phyloP scores from a whole-genome alignment of 352 stramenopile genomes.

The Globisporangium middletonii region DNA sequence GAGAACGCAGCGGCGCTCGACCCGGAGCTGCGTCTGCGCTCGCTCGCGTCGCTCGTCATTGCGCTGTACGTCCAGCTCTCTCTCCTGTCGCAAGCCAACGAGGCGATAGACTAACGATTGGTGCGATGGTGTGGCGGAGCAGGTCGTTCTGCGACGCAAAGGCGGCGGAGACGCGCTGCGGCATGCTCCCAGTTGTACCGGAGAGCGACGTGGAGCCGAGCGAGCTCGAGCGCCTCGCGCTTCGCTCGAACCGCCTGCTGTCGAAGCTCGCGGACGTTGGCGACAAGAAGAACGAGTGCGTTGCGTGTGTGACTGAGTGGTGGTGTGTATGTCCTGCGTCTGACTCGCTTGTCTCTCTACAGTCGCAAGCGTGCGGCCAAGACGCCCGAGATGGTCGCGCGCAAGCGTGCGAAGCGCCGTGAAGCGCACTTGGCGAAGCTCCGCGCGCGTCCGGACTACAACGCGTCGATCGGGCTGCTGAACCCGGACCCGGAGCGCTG shows the following conservation, averaged over 20 bases:
- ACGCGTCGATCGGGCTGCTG: constrained; percentile 67
- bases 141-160: constrained; percentile 75
- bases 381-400: constrained; percentile 60
- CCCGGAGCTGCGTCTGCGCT: constrained; percentile 65
- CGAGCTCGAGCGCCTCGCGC: constrained; percentile 58
- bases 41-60: constrained; percentile 67
- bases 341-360: neutral
- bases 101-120: neutral
- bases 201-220: constrained; percentile 51
- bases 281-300: constrained; percentile 82
- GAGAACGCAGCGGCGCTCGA: constrained; percentile 51
- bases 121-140: neutral
- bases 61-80: constrained; percentile 41
- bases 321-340: neutral
- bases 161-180: constrained; percentile 52
- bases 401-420: constrained; percentile 69
- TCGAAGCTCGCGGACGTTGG: constrained; percentile 50
- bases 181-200: constrained; percentile 50
- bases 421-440: constrained; percentile 56
- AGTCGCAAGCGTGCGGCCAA: constrained; percentile 70
- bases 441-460: constrained; percentile 62
- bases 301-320: constrained; percentile 7
- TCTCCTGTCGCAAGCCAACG: neutral
- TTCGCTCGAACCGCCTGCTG: constrained; percentile 51
- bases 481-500: constrained; percentile 78